These are phyloP conservation scores for Ustilago curta DNA, from an alignment of 1,284 basidiomycete species.

Conservation along the genomic window DNA sequence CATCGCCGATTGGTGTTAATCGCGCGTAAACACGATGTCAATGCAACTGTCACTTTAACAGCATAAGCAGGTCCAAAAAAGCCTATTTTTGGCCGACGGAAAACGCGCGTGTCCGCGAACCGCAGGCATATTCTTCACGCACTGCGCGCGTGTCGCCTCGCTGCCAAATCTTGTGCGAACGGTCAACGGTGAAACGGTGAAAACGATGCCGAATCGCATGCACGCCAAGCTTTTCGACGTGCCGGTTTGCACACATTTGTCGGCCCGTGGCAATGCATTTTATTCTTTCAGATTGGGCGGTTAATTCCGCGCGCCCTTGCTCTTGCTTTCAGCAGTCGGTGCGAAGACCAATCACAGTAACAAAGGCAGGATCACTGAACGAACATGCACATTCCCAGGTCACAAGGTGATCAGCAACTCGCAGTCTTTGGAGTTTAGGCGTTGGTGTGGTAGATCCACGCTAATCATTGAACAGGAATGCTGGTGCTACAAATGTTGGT, in stretches of 20 bases:
- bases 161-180: too few species aligned
- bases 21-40: too few species aligned
- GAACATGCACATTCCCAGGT: not conserved
- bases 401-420: slow-evolving; percentile 2
- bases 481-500: slow-evolving; percentile 17
- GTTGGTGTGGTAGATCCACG: not conserved
- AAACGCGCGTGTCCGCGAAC: too few species aligned
- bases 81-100: too few species aligned
- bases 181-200: too few species aligned
- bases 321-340: not conserved
- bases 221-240: slow-evolving; percentile 31
- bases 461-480: not conserved
- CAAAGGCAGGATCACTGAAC: not conserved
- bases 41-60: too few species aligned
- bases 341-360: not conserved
- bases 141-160: too few species aligned
- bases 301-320: not conserved
- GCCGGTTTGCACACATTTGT: slow-evolving; percentile 14
- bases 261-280: not conserved
- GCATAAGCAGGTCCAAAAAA: too few species aligned
- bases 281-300: not conserved
- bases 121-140: too few species aligned
- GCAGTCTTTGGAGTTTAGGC: not conserved
- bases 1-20: too few species aligned
- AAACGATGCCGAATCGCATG: slow-evolving; percentile 20